These are phyloP conservation scores for Metschnikowia lunata DNA, from an alignment of 805 yeast genomes.

Conservation along the genomic window DNA sequence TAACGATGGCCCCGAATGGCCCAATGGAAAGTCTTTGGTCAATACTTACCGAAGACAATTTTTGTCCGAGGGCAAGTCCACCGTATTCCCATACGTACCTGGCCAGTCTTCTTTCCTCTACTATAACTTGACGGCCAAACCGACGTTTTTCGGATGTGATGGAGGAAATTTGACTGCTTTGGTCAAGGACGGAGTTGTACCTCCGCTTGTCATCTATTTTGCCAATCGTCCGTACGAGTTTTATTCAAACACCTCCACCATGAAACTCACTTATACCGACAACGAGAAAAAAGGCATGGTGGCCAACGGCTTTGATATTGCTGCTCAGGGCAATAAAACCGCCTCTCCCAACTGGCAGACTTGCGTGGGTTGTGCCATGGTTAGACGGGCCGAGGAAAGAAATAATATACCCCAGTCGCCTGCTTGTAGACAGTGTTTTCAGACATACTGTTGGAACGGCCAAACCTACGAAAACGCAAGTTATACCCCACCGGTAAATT, in stretches of 20 bases:
- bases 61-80: slow-evolving; percentile 45
- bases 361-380: slow-evolving; percentile 29
- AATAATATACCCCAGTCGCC: slow-evolving; percentile 21
- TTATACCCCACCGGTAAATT: slow-evolving; percentile 24
- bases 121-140: slow-evolving; percentile 58
- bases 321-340: slow-evolving; percentile 31
- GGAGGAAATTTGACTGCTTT: slow-evolving; percentile 56
- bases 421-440: slow-evolving; percentile 23
- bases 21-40: slow-evolving; percentile 31
- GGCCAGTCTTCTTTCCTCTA: slow-evolving; percentile 56
- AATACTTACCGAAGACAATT: slow-evolving; percentile 35
- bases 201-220: slow-evolving; percentile 74
- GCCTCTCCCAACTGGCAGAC: slow-evolving; percentile 18
- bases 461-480: slow-evolving; percentile 10
- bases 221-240: slow-evolving; percentile 69
- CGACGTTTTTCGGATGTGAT: slow-evolving; percentile 83
- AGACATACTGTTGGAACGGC: slow-evolving; percentile 28
- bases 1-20: slow-evolving; percentile 29
- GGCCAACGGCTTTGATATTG: slow-evolving; percentile 68
- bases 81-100: slow-evolving; percentile 79
- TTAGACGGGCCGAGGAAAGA: slow-evolving; percentile 25
- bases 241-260: slow-evolving; percentile 70
- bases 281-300: slow-evolving; percentile 57
- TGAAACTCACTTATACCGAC: slow-evolving; percentile 56
- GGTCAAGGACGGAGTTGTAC: slow-evolving; percentile 39